Conservation (phyloP, 208 protist genomes). For the Crithidia brevicula region DNA sequence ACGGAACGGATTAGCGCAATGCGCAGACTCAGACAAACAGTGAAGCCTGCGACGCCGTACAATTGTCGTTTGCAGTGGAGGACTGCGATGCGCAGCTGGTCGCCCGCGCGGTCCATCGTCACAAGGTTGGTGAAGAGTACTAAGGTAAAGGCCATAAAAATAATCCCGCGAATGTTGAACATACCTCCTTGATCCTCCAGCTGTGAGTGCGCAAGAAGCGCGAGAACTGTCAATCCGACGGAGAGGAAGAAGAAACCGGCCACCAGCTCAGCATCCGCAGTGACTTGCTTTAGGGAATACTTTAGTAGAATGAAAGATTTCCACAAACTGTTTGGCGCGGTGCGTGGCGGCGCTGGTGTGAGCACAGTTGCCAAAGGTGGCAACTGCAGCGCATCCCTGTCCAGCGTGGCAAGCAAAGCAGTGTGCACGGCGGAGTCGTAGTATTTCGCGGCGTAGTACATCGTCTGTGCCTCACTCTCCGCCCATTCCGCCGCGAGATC, state of each 20-base stretch:
- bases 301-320: slow-evolving; percentile 50
- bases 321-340: slow-evolving; percentile 21
- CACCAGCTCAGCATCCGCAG: slow-evolving; percentile 34
- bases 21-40: slow-evolving; percentile 41
- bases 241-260: slow-evolving; percentile 16
- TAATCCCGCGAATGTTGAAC: slow-evolving; percentile 73
- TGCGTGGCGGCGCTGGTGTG: neutral
- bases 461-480: slow-evolving; percentile 51
- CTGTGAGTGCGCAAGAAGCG: slow-evolving; percentile 42
- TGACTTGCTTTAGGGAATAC: slow-evolving; percentile 39
- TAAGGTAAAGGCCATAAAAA: slow-evolving; percentile 61
- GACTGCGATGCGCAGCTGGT: slow-evolving; percentile 46
- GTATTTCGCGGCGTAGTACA: slow-evolving; percentile 67
- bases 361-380: neutral
- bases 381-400: neutral
- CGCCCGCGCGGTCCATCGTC: slow-evolving; percentile 33
- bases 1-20: slow-evolving; percentile 35
- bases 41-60: slow-evolving; percentile 49
- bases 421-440: slow-evolving; percentile 46
- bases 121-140: slow-evolving; percentile 53
- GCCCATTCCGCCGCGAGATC: slow-evolving; percentile 63
- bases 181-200: slow-evolving; percentile 55
- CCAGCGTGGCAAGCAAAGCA: slow-evolving; percentile 27
- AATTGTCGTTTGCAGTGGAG: slow-evolving; percentile 55
- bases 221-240: slow-evolving; percentile 42